A percentile compares a stretch with the other conserved stretches of the same genome.
These are phyloP conservation scores for Botrytis galanthina DNA, from an alignment of 2,329 filamentous ascomycete species.

Conservation along the genomic window DNA sequence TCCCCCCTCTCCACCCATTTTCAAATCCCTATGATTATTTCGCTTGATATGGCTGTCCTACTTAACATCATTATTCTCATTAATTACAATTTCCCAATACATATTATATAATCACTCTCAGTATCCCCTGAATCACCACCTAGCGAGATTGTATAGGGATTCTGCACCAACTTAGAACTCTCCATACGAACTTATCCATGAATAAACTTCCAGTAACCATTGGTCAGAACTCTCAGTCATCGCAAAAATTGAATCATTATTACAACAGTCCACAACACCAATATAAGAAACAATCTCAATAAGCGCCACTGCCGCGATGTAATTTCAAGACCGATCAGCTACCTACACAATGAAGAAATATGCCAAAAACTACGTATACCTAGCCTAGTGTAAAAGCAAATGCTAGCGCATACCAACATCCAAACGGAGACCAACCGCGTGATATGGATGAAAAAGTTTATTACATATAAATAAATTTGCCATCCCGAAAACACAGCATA, in stretches of 20 bases:
- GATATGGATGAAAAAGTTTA: background rate
- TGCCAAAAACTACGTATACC: fast-evolving
- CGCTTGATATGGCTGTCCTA: background rate
- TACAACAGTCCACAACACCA: background rate
- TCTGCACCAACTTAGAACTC: too few relatives aligned
- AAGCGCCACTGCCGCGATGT: background rate
- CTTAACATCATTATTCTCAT: too few relatives aligned
- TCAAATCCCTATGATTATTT: background rate
- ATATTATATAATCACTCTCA: too few relatives aligned
- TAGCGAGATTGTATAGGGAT: too few relatives aligned
- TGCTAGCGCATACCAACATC: background rate
- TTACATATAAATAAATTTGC: background rate
- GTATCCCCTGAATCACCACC: too few relatives aligned
- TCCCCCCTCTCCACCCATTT: background rate
- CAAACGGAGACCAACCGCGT: background rate
- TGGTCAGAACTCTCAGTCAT: too few relatives aligned
- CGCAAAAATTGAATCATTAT: background rate
- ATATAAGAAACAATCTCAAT: background rate
- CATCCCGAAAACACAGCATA: background rate
- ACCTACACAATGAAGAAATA: background rate
- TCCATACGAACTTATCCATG: too few relatives aligned
- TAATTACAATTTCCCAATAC: too few relatives aligned
- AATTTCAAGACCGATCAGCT: background rate
- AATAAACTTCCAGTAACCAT: background rate
- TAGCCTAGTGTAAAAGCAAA: background rate